Evolutionary conservation across 139 green algal species (phyloP), one percentile per base, ranked within the genome.

Genomic region (Yamagishiella unicocca): DNA sequence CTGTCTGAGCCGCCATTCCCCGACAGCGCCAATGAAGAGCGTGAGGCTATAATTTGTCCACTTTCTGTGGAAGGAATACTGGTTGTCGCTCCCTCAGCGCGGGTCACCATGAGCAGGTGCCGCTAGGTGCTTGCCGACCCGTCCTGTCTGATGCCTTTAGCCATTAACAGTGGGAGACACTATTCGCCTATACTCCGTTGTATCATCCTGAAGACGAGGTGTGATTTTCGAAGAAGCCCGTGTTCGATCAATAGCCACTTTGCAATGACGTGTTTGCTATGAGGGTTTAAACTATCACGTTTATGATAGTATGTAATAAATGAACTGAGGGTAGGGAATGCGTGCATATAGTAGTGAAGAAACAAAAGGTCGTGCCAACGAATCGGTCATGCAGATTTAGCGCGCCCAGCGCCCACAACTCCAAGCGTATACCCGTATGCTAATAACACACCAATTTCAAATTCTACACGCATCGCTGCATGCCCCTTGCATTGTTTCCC

Each of bases 1-100:
- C 33, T 45, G 43, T 80, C 72, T 78, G 38, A 9, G 37, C 70
- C 70, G 38, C 70, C 70, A 78, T 78, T 78, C 40, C 29, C 70
- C 24, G 70, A 78, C 40, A 54, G 40, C 38, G 70, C 70, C 40
- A 40, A 55, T 1, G 38, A 78, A 58, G 40, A 58, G 17, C 70
- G 70, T 54, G 70, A 54, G 14, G 70, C 40, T 33, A 78, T 35
- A 35, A 78, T 58, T 78, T 53, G 70, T 54, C 24, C 70, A 54
- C 29, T 55, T 53, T 78, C 70, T 37, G 40, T 25, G 70, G 70
- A 53, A 33, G 22, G 17, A 55, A 53, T 24, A 35, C 29, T 37
- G 21, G 37, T 4, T 53, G 37, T 78, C 17, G 22, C 70, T 58
- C 29, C 70, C 70, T 58, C 50, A 17, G 25, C 31, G 67, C 35